Percentiles rank a stretch among this genome's conserved stretches.
These are phyloP conservation scores for Fusarium praegraminearum DNA, from an alignment of 2,329 filamentous ascomycete genomes.

Conservation along the genomic window DNA sequence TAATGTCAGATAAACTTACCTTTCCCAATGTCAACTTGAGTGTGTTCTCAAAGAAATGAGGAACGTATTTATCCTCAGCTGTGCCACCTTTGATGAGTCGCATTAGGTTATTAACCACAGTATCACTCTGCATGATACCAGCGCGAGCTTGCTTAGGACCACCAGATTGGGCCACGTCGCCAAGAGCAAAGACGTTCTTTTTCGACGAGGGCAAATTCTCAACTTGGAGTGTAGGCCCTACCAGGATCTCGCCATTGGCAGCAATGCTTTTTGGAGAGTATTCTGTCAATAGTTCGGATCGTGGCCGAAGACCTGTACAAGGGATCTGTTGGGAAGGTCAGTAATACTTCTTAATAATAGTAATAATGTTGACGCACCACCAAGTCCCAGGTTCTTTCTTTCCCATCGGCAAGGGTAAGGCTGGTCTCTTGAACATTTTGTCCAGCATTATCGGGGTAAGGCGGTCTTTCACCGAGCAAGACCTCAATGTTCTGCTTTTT, in stretches of 20 bases:
- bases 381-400: constrained; percentile 10
- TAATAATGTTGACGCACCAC: background rate
- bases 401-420: background rate
- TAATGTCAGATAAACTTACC: background rate
- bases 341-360: accelerated
- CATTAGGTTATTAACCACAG: constrained; percentile 9
- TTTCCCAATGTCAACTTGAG: constrained; percentile 26
- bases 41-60: constrained; percentile 15
- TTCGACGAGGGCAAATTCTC: background rate
- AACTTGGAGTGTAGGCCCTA: constrained; percentile 25
- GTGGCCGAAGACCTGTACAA: constrained; percentile 30
- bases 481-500: constrained; percentile 2
- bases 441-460: background rate
- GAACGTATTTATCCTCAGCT: background rate
- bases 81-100: background rate
- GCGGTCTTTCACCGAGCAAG: constrained; percentile 3
- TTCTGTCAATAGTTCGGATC: background rate
- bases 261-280: constrained; percentile 15
- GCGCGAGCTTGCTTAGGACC: constrained; percentile 34
- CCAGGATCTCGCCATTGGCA: constrained; percentile 6
- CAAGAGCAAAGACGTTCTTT: constrained; percentile 12
- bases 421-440: background rate
- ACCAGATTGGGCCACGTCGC: constrained; percentile 25
- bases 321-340: constrained; percentile 2
- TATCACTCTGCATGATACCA: constrained; percentile 19